Conservation (phyloP, 1,139 yeast genomes). For the Geotrichum citri-aurantii region DNA sequence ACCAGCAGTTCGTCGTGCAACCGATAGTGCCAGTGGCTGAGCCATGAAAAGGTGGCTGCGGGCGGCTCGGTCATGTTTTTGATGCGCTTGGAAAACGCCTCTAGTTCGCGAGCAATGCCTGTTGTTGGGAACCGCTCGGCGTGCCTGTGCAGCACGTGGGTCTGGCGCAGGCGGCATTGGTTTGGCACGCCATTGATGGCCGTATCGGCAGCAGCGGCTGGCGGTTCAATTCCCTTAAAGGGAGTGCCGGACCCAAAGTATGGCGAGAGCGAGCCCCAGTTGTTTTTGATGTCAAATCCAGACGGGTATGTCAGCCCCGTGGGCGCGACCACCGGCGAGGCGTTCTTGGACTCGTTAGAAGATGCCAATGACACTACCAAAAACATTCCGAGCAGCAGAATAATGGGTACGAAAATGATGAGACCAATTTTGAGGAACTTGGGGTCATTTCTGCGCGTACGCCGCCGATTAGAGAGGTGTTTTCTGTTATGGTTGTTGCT, state of each 20-base stretch:
- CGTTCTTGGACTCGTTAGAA: conserved; percentile 24
- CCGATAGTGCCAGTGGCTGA: conserved; percentile 35
- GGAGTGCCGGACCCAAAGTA: conserved; percentile 38
- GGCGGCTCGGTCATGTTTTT: conserved; percentile 30
- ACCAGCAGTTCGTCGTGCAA: conserved; percentile 37
- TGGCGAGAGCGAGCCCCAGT: conserved; percentile 41
- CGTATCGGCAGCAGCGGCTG: conserved; percentile 25
- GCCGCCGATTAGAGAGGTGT: conserved; percentile 5
- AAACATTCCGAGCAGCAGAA: conserved; percentile 27
- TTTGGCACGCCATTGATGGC: conserved; percentile 31
- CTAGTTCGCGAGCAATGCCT: conserved; percentile 28
- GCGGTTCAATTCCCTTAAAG: conserved; percentile 30
- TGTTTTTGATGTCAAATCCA: conserved; percentile 39
- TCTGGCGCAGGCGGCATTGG: conserved; percentile 33
- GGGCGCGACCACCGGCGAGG: conserved; percentile 38
- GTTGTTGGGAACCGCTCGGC: conserved; percentile 41
- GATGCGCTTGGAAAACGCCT: conserved; percentile 30
- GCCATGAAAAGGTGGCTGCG: conserved; percentile 30
- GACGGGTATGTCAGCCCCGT: conserved; percentile 36
- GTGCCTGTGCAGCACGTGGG: conserved; percentile 41
- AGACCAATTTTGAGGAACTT: conserved; percentile 16
- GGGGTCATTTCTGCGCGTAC: conserved; percentile 4
- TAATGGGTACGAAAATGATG: conserved; percentile 28
- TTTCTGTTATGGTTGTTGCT: not conserved
- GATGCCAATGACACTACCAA: conserved; percentile 25